Evolutionary conservation across 148 eudicot genomes (phyloP).

Genomic region (Cornus controversa): DNA sequence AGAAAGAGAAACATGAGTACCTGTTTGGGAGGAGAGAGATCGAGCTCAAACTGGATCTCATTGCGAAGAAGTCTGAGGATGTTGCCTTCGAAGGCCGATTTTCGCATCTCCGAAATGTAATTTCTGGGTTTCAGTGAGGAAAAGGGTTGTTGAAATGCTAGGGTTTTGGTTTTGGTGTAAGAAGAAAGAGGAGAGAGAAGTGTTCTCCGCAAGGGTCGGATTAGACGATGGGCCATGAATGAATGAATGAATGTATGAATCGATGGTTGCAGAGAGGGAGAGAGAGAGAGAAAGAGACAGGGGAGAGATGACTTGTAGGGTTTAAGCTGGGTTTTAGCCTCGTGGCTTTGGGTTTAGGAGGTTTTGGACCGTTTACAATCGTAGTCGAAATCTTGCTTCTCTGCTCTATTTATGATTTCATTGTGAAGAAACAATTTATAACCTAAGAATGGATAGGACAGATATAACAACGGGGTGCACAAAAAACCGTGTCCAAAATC

Average conservation of each 20-base stretch:
- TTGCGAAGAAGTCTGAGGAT: slow-evolving; percentile 67
- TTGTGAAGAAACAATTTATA: too few relatives aligned
- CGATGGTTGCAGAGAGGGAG: neutral
- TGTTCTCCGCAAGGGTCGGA: slow-evolving; percentile 39
- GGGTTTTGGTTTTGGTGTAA: slow-evolving; percentile 3
- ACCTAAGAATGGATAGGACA: too few relatives aligned
- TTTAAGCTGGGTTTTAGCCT: slow-evolving; percentile 21
- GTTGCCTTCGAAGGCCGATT: slow-evolving; percentile 57
- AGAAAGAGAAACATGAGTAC: slow-evolving; percentile 23
- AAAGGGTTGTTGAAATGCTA: slow-evolving; percentile 14
- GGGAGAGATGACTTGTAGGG: neutral
- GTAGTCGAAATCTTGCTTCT: too few relatives aligned
- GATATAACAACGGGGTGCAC: too few relatives aligned
- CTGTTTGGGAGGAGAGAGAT: slow-evolving; percentile 48
- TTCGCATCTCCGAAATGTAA: slow-evolving; percentile 52
- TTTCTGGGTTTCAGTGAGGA: slow-evolving; percentile 20
- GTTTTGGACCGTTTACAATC: too few relatives aligned
- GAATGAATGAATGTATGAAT: neutral
- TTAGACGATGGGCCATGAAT: slow-evolving; percentile 47
- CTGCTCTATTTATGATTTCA: too few relatives aligned
- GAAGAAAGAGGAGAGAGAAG: slow-evolving; percentile 18
- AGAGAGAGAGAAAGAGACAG: neutral
- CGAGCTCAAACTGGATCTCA: slow-evolving; percentile 77
- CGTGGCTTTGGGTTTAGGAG: neutral
- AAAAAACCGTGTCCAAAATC: too few relatives aligned